Evolutionary conservation across 768 basidiomycete genomes (phyloP).

Genomic region (Auricularia sp.): DNA sequence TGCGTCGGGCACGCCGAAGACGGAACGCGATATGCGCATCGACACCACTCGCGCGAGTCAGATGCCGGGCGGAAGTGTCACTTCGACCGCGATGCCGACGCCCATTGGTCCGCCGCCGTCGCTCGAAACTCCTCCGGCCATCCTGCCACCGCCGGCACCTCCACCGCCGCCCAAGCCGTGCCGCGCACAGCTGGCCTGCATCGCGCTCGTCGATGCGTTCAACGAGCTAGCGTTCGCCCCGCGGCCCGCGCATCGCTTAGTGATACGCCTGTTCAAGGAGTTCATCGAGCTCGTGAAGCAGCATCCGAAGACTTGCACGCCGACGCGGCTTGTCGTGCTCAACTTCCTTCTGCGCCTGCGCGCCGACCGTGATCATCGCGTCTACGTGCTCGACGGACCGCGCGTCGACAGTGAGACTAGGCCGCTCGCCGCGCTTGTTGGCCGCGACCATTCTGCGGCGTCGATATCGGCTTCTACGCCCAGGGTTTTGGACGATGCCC

Average conservation of each 20-base stretch:
- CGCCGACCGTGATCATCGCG: slow-evolving; percentile 79
- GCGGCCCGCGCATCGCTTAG: slow-evolving; percentile 37
- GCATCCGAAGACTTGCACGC: slow-evolving; percentile 31
- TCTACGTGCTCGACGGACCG: slow-evolving; percentile 53
- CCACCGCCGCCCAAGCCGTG: slow-evolving; percentile 5
- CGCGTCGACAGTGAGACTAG: slow-evolving; percentile 32
- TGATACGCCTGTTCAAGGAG: slow-evolving; percentile 41
- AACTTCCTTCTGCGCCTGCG: slow-evolving; percentile 85
- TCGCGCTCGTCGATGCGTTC: slow-evolving; percentile 56
- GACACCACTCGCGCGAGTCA: neutral
- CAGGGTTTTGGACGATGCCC: neutral
- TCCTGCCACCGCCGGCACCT: neutral
- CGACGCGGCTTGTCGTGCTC: slow-evolving; percentile 59
- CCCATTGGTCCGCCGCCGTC: neutral
- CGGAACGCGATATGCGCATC: neutral
- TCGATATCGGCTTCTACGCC: neutral
- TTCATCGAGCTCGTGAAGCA: slow-evolving; percentile 35
- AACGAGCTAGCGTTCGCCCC: slow-evolving; percentile 63
- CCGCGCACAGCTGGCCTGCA: slow-evolving; percentile 48
- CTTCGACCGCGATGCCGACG: neutral
- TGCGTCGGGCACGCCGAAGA: neutral
- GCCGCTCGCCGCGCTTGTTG: slow-evolving; percentile 54
- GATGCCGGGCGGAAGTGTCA: neutral
- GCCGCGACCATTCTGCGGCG: slow-evolving; percentile 30
- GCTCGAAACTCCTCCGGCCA: neutral